A percentile compares a stretch with the other conserved stretches of the same genome.
These are phyloP conservation scores for Clonostachys chloroleuca DNA, from an alignment of 2,329 filamentous ascomycete genomes.

Conservation along the genomic window DNA sequence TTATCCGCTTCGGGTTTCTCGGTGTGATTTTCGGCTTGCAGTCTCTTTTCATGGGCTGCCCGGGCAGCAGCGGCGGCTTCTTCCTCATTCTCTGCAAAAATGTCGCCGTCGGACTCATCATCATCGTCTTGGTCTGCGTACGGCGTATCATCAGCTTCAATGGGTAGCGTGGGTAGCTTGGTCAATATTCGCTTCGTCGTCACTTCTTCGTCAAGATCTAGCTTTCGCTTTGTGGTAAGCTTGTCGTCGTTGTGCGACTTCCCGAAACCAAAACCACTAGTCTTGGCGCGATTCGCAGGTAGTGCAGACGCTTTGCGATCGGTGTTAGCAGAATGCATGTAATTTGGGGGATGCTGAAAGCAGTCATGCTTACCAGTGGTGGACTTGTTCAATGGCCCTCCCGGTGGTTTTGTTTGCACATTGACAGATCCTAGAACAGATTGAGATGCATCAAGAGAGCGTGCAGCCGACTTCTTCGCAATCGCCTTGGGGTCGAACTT, in stretches of 20 bases:
- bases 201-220: conserved; percentile 87
- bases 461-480: conserved; percentile 67
- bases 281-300: conserved; percentile 66
- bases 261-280: conserved; percentile 79
- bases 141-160: conserved; percentile 58
- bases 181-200: conserved; percentile 82
- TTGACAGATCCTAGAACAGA: conserved; percentile 41
- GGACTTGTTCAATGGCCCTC: conserved; percentile 19
- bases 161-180: conserved; percentile 75
- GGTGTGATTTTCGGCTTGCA: conserved; percentile 32
- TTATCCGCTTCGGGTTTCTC: conserved; percentile 30
- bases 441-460: conserved; percentile 47
- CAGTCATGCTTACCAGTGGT: conserved; percentile 23
- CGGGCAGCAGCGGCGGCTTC: conserved; percentile 82
- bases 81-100: conserved; percentile 80
- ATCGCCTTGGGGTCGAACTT: conserved; percentile 88
- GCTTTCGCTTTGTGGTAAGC: conserved; percentile 63
- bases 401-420: conserved; percentile 27
- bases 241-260: conserved; percentile 68
- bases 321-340: conserved; percentile 12
- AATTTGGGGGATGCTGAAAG: background rate
- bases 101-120: conserved; percentile 70
- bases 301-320: conserved; percentile 41
- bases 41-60: conserved; percentile 77
- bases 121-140: conserved; percentile 62